Evolutionary conservation across 169 alveolate species (phyloP).

Genomic region (Nephromyces sp.): DNA sequence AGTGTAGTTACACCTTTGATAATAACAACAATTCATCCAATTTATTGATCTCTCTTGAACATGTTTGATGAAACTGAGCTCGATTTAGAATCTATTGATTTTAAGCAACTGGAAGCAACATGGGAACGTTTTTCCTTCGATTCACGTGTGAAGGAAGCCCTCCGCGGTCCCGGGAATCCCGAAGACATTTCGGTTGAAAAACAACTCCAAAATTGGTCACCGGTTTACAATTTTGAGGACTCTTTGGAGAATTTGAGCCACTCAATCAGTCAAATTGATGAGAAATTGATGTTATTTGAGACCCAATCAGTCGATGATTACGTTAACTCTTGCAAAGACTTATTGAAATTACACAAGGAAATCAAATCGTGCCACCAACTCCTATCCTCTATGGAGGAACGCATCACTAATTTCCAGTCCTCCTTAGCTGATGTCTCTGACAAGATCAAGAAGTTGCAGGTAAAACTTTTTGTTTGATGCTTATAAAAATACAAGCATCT

Average conservation of each 20-base stretch:
- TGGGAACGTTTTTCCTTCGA: background rate
- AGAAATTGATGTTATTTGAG: background rate
- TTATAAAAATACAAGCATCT: no score
- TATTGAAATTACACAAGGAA: conserved; percentile 1
- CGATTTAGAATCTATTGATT: background rate
- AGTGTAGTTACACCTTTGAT: no score
- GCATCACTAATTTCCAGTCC: background rate
- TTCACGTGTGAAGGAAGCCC: background rate
- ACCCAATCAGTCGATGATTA: background rate
- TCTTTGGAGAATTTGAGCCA: no score
- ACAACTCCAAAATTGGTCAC: no score
- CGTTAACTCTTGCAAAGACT: background rate
- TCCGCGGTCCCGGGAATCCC: no score
- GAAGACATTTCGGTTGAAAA: no score
- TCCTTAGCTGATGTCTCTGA: background rate
- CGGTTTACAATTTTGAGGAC: no score
- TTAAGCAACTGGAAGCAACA: background rate
- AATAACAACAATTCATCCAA: no score
- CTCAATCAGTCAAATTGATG: no score
- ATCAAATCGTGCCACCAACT: background rate
- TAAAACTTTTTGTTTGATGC: no score
- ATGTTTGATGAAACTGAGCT: no score
- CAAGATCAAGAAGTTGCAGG: background rate
- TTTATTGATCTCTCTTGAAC: no score
- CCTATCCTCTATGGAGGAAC: background rate